Evolutionary conservation across 441 rosid species (phyloP), one percentile per base, ranked within the genome.

Genomic region (Mallotus repandus): DNA sequence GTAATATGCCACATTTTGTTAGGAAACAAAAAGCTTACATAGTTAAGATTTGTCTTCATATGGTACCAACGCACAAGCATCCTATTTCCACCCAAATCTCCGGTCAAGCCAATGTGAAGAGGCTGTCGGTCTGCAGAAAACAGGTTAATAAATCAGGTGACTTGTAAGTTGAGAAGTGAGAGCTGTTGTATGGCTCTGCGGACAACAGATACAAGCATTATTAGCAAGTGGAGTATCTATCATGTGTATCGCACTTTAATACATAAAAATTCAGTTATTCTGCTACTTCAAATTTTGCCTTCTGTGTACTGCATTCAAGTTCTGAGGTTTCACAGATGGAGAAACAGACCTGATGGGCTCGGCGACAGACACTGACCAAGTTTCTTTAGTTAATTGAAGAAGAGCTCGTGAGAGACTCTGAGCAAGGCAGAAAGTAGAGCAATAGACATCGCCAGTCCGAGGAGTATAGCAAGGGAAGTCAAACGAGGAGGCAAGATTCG

Each of bases 81-180:
- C 38, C 84, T 82, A 80, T 89, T 92, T 69, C 99, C 98, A 77
- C 94, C 98, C 76, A 71, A 67, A 83, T 94, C 97, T 76, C 92
- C 98, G 45, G 71, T 56, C 80, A 92, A 95, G 77, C 96, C 96
- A 69, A 81, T 87, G 77, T 91, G 98, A 69, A 94, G 79, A 63
- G 99, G 97, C 97, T 94, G 91, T 48, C 73, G 74, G 67, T 60
- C 48, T 3, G 75, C 41, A 7, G 9, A 74, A 73, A 73, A 61
- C 19, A 76, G 76, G 15, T n/a, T 54, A 3, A 38, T 21, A 57
- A 69, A 58, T 69, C 41, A 66, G 54, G 19, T 49, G 50, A 22
- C 52, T 58, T 57, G 12, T 32, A 49, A 58, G 41, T 21, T 25
- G 52, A 70, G 56, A 70, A 13, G 57, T 55, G 32, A 73, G 46